phyloP scores from a whole-genome alignment of 2,329 filamentous ascomycete species.

The Colletotrichum noveboracense region DNA sequence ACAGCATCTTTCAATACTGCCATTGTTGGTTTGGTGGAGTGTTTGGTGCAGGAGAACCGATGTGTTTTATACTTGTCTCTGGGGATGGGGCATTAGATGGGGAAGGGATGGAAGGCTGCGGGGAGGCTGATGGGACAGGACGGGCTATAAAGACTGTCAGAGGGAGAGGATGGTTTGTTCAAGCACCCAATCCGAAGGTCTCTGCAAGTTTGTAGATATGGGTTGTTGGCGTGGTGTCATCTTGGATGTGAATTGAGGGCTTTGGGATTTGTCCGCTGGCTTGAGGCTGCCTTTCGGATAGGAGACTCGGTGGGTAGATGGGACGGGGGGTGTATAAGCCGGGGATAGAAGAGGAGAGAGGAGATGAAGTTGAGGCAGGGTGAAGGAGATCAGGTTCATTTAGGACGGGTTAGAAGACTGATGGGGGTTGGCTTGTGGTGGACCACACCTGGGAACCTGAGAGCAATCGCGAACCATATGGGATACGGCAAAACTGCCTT shows the following conservation, averaged over 20 bases:
- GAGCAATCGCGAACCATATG: no score
- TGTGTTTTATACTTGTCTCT: neutral
- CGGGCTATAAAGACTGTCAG: neutral
- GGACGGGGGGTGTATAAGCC: neutral
- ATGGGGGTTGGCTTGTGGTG: neutral
- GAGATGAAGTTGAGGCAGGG: no score
- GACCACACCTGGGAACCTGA: accelerated
- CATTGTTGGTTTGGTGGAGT: neutral
- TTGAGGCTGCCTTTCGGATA: accelerated
- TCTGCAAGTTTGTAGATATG: no score
- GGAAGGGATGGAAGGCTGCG: neutral
- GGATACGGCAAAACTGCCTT: no score
- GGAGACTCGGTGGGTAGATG: no score
- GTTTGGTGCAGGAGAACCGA: neutral
- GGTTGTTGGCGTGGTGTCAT: no score
- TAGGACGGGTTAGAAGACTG: accelerated
- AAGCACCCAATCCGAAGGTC: no score
- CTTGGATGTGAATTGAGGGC: neutral
- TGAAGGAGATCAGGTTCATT: neutral
- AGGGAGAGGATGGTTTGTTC: neutral
- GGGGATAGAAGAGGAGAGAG: neutral
- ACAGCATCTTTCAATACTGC: accelerated
- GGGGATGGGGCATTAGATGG: neutral
- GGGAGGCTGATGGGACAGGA: neutral
- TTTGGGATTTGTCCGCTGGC: neutral